A percentile compares a stretch with the other conserved stretches of the same genome.
phyloP scores from a whole-genome alignment of 768 basidiomycete species.

The Trametes cubensis region DNA sequence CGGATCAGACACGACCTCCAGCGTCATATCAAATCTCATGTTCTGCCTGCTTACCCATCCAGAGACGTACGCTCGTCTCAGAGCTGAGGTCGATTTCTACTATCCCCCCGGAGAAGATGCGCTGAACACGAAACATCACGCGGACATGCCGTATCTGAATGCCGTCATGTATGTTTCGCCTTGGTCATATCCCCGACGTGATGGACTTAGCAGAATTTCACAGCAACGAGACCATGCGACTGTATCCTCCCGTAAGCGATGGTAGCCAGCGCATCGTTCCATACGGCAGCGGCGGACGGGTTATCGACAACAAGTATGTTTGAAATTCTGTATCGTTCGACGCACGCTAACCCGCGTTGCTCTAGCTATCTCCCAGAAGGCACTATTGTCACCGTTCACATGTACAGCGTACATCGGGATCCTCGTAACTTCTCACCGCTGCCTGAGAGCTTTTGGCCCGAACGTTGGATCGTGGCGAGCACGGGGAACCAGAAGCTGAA shows the following conservation, averaged over 20 bases:
- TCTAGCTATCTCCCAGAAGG: slow-evolving; percentile 47
- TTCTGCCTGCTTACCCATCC: slow-evolving; percentile 46
- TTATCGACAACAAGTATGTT: slow-evolving; percentile 40
- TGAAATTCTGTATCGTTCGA: not conserved
- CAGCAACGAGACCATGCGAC: slow-evolving; percentile 51
- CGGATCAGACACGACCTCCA: slow-evolving; percentile 53
- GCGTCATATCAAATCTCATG: slow-evolving; percentile 41
- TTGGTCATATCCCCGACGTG: not conserved
- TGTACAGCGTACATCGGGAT: slow-evolving; percentile 48
- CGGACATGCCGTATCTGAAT: slow-evolving; percentile 39
- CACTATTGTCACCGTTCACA: slow-evolving; percentile 39
- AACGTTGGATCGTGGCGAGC: slow-evolving; percentile 43
- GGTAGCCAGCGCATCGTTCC: slow-evolving; percentile 42
- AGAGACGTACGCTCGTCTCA: slow-evolving; percentile 39
- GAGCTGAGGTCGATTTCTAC: slow-evolving; percentile 44
- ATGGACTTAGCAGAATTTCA: not conserved
- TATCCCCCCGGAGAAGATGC: slow-evolving; percentile 35
- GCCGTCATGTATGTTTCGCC: slow-evolving; percentile 37
- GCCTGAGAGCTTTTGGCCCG: slow-evolving; percentile 45
- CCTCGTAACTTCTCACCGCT: slow-evolving; percentile 48
- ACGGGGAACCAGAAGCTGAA: slow-evolving; percentile 10
- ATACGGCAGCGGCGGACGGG: slow-evolving; percentile 35
- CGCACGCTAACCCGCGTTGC: not conserved
- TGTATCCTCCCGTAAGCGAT: slow-evolving; percentile 48
- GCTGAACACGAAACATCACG: slow-evolving; percentile 29